phyloP scores from a whole-genome alignment of 2,329 filamentous ascomycete genomes.

The Cercospora janseana region DNA sequence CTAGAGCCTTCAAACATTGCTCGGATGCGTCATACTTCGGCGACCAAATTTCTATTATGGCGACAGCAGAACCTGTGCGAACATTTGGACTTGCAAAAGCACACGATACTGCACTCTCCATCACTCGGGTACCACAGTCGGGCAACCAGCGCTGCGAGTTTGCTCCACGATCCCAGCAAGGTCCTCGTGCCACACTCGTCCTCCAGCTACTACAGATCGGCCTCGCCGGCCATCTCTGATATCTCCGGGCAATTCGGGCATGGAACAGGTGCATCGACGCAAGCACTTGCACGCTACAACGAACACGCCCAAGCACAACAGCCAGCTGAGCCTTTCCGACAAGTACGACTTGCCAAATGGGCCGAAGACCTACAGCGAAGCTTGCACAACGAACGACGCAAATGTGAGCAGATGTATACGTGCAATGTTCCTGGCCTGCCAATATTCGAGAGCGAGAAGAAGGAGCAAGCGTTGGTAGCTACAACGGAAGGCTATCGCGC shows the following conservation, averaged over 20 bases:
- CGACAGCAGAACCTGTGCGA: slow-evolving; percentile 43
- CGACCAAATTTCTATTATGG: slow-evolving; percentile 77
- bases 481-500: slow-evolving; percentile 33
- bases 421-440: slow-evolving; percentile 63
- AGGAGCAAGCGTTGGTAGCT: slow-evolving; percentile 26
- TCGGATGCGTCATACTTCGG: slow-evolving; percentile 78
- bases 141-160: slow-evolving; percentile 29
- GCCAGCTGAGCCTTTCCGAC: slow-evolving; percentile 59
- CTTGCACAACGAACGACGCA: slow-evolving; percentile 68
- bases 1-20: slow-evolving; percentile 76
- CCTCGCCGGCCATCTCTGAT: slow-evolving; percentile 33
- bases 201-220: slow-evolving; percentile 37
- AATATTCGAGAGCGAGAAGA: slow-evolving; percentile 47
- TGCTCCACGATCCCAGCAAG: slow-evolving; percentile 33
- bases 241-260: slow-evolving; percentile 19
- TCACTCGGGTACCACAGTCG: slow-evolving; percentile 27
- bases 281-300: slow-evolving; percentile 55
- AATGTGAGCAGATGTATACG: slow-evolving; percentile 61
- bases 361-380: slow-evolving; percentile 76
- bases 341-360: slow-evolving; percentile 77
- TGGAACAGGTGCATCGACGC: slow-evolving; percentile 33
- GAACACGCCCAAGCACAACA: slow-evolving; percentile 48
- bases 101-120: slow-evolving; percentile 26
- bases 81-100: slow-evolving; percentile 31
- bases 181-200: slow-evolving; percentile 34